phyloP scores from a whole-genome alignment of 768 basidiomycete species.

The Tremella fuciformis region DNA sequence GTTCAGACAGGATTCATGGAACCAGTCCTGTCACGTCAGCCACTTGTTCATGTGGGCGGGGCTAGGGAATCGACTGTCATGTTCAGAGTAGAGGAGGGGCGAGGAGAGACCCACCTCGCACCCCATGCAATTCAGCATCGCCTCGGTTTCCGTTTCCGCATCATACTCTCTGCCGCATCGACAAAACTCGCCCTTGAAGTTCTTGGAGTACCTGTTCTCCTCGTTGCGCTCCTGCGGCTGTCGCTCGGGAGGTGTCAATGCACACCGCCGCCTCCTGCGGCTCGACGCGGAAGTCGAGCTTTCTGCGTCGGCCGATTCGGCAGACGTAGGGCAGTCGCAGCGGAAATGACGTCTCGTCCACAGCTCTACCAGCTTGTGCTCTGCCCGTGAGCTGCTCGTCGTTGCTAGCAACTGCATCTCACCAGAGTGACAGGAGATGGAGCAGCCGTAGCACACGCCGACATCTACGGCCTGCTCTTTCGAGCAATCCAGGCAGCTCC shows the following conservation, averaged over 20 bases:
- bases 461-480: slow-evolving; percentile 44
- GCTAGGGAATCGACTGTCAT: no score
- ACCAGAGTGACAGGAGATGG: slow-evolving; percentile 51
- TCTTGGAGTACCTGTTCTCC: slow-evolving; percentile 40
- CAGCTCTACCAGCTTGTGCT: slow-evolving; percentile 48
- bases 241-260: slow-evolving; percentile 27
- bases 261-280: slow-evolving; percentile 26
- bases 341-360: slow-evolving; percentile 44
- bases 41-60: no score
- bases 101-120: slow-evolving; percentile 51
- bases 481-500: slow-evolving; percentile 40
- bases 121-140: slow-evolving; percentile 48
- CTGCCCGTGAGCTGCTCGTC: slow-evolving; percentile 22
- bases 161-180: slow-evolving; percentile 49
- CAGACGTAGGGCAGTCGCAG: slow-evolving; percentile 49
- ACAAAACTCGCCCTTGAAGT: slow-evolving; percentile 48
- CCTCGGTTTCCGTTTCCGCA: slow-evolving; percentile 46
- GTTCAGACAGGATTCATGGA: slow-evolving; percentile 48
- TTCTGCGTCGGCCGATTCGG: neutral
- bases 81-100: no score
- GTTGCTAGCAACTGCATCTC: no score
- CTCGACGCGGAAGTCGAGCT: slow-evolving; percentile 7
- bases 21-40: slow-evolving; percentile 43
- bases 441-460: slow-evolving; percentile 50
- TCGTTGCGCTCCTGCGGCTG: slow-evolving; percentile 39